Percentiles rank a stretch among this genome's conserved stretches.
Evolutionary conservation across 129 eudicot genomes (phyloP).

Genomic region (Flaveria robusta): DNA sequence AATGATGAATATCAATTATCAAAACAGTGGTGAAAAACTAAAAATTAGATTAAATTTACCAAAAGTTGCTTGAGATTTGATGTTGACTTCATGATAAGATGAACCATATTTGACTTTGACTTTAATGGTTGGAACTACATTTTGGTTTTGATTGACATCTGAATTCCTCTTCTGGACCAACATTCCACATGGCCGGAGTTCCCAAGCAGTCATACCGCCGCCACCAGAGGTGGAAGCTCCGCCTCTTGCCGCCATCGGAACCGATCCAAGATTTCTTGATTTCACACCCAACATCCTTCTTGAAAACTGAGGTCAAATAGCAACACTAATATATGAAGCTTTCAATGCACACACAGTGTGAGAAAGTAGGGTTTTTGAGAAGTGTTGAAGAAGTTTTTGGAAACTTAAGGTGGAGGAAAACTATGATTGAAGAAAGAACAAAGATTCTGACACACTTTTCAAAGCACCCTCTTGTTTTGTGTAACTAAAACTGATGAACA

Average conservation of each 20-base stretch:
- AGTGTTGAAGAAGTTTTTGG: conserved; percentile 48
- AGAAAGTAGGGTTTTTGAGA: conserved; percentile 32
- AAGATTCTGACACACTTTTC: conserved; percentile 62
- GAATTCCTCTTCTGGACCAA: conserved; percentile 87
- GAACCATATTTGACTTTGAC: conserved; percentile 81
- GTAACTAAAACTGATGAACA: conserved; percentile 38
- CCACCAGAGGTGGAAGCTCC: conserved; percentile 30
- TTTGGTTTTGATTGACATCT: conserved; percentile 52
- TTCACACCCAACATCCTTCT: conserved; percentile 50
- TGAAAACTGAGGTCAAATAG: conserved; percentile 25
- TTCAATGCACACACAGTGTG: conserved; percentile 28
- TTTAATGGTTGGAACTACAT: conserved; percentile 51
- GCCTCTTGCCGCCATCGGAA: conserved; percentile 33
- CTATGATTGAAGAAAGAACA: conserved; percentile 64
- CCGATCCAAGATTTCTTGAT: conserved; percentile 43
- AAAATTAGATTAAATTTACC: conserved; percentile 45
- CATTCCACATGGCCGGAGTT: conserved; percentile 89
- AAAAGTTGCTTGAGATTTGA: conserved; percentile 78
- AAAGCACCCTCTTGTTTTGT: conserved; percentile 36
- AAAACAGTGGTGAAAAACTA: neutral
- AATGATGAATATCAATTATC: neutral
- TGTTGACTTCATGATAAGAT: conserved; percentile 59
- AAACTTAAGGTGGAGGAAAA: conserved; percentile 65
- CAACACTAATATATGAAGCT: conserved; percentile 27
- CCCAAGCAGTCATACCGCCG: conserved; percentile 55